These are phyloP conservation scores for Albifimbria verrucaria DNA, from an alignment of 2,329 filamentous ascomycete species.

Conservation along the genomic window DNA sequence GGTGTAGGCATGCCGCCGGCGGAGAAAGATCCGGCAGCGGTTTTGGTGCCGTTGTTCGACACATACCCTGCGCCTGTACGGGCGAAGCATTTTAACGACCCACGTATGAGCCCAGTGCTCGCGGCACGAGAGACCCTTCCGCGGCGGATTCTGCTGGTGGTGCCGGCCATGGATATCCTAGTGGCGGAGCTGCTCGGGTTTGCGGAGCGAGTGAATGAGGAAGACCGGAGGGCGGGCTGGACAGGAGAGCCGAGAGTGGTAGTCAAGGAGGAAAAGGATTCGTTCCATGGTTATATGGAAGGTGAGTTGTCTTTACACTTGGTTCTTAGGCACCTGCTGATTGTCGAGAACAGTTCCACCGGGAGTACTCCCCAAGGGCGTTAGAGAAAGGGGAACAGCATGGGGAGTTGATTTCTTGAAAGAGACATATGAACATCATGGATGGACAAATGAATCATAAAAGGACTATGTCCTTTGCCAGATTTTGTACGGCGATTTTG, in stretches of 20 bases:
- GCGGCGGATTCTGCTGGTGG: constrained; percentile 33
- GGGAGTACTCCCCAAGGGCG: constrained; percentile 10
- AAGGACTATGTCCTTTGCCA: too few relatives aligned
- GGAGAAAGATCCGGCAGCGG: constrained; percentile 31
- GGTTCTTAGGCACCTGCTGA: not conserved
- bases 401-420: constrained; percentile 13
- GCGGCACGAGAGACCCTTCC: constrained; percentile 31
- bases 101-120: constrained; percentile 34
- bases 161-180: constrained; percentile 38
- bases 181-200: constrained; percentile 36
- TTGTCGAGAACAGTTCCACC: constrained; percentile 13
- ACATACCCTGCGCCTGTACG: constrained; percentile 34
- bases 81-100: constrained; percentile 22
- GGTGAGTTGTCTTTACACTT: constrained; percentile 13
- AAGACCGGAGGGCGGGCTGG: constrained; percentile 12
- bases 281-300: constrained; percentile 26
- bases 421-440: constrained; percentile 12
- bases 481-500: too few relatives aligned
- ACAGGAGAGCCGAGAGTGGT: constrained; percentile 14
- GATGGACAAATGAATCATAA: too few relatives aligned
- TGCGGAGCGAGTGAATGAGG: constrained; percentile 26
- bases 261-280: constrained; percentile 15
- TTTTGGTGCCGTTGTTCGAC: constrained; percentile 40
- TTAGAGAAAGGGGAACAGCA: constrained; percentile 12
- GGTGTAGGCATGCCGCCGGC: constrained; percentile 22